A percentile compares a stretch with the other conserved stretches of the same genome.
Conservation (phyloP, 805 yeast genomes). For the Helenozyma baotianmanensis region DNA sequence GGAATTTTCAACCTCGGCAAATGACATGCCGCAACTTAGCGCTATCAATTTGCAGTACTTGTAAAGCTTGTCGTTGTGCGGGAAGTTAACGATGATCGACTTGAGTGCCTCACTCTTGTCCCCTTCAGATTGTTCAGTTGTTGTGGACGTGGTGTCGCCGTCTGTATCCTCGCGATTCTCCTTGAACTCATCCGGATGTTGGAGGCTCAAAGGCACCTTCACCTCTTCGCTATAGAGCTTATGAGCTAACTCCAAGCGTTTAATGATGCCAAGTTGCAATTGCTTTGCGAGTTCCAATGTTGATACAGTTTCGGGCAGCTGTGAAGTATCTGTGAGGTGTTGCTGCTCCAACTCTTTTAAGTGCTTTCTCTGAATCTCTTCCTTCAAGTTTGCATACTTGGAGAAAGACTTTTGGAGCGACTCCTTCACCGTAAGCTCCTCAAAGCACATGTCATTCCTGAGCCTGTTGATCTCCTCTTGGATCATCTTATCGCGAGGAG, state of each 20-base stretch:
- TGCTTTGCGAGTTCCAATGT: constrained; percentile 20
- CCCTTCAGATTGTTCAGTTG: background rate
- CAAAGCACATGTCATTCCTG: constrained; percentile 36
- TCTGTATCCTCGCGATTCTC: constrained; percentile 10
- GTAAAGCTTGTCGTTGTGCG: constrained; percentile 29
- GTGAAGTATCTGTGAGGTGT: too few species aligned
- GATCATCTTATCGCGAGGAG: constrained; percentile 27
- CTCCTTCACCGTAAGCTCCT: constrained; percentile 27
- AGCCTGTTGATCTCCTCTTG: constrained; percentile 40
- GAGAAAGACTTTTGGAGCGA: constrained; percentile 18
- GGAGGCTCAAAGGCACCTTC: constrained; percentile 17
- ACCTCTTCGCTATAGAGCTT: constrained; percentile 17
- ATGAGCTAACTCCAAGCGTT: constrained; percentile 15
- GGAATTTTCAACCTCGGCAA: constrained; percentile 36
- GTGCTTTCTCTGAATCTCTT: constrained; percentile 7
- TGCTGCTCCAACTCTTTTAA: constrained; percentile 3
- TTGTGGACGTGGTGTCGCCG: background rate
- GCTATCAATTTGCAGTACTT: constrained; percentile 40
- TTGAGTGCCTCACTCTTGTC: background rate
- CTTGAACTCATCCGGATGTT: constrained; percentile 14
- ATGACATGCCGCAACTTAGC: constrained; percentile 39
- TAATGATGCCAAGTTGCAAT: constrained; percentile 25
- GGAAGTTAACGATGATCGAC: constrained; percentile 22
- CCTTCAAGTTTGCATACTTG: constrained; percentile 11
- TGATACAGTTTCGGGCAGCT: too few species aligned